phyloP scores from a whole-genome alignment of 1,139 yeast species.

The Protomyces macrosporus region DNA sequence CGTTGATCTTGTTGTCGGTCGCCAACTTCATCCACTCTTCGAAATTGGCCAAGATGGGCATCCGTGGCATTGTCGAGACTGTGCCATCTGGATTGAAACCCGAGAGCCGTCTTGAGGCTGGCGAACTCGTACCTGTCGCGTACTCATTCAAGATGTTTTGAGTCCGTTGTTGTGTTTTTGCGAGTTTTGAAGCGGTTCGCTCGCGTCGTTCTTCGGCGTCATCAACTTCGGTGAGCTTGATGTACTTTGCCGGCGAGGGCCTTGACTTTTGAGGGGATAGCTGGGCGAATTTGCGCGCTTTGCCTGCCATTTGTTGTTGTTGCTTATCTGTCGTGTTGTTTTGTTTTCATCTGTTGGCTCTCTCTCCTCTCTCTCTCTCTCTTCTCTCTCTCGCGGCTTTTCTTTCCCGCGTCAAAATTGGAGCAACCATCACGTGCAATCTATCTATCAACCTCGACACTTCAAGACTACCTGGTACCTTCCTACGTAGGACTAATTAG shows the following conservation, averaged over 20 bases:
- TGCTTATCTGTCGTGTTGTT: background rate
- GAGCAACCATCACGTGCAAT: too few relatives aligned
- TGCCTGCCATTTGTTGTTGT: constrained; percentile 9
- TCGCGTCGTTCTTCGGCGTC: constrained; percentile 9
- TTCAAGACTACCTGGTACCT: too few relatives aligned
- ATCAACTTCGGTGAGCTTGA: constrained; percentile 21
- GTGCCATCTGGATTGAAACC: background rate
- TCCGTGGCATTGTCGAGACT: constrained; percentile 33
- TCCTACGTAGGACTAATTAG: too few relatives aligned
- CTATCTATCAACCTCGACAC: too few relatives aligned
- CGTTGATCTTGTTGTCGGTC: constrained; percentile 63
- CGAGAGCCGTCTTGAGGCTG: background rate
- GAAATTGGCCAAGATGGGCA: constrained; percentile 57
- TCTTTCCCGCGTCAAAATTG: too few relatives aligned
- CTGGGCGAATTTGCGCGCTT: constrained; percentile 25
- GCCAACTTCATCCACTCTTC: constrained; percentile 88
- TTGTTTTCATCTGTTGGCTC: background rate
- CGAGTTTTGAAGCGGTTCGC: constrained; percentile 12
- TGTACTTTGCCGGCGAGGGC: constrained; percentile 19
- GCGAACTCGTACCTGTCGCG: background rate
- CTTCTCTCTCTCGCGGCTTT: background rate
- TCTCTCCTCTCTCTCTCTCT: background rate
- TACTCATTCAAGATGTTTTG: constrained; percentile 3
- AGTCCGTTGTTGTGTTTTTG: constrained; percentile 13
- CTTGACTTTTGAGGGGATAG: constrained; percentile 21